Percentiles rank a stretch among this genome's conserved stretches.
Evolutionary conservation across 257 asterid genomes (phyloP).

Genomic region (Jaltomata sinuosa): DNA sequence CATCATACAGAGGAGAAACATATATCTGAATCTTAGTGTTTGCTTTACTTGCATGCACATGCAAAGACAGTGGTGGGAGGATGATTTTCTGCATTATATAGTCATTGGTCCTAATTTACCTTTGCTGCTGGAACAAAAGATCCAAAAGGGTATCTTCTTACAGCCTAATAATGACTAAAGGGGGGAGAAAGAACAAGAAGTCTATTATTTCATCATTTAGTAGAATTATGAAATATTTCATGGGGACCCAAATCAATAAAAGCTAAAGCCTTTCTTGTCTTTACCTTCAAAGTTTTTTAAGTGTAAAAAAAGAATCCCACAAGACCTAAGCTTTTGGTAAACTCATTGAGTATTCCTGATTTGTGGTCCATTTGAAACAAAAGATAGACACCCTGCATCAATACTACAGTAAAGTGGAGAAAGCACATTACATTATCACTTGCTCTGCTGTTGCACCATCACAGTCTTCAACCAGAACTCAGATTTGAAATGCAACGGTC

Average conservation of each 20-base stretch:
- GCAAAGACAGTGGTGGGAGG: not conserved
- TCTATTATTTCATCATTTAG: not conserved
- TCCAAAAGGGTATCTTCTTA: not conserved
- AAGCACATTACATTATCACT: not conserved
- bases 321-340: not conserved
- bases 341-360: not conserved
- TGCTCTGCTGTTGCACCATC: not conserved
- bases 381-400: not conserved
- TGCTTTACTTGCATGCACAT: not conserved
- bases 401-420: not conserved
- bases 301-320: not conserved
- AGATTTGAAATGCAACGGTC: not conserved
- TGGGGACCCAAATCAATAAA: not conserved
- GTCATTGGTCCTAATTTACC: not conserved
- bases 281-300: not conserved
- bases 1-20: not conserved
- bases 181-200: not conserved
- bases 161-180: constrained; percentile 4
- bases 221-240: not conserved
- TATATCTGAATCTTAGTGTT: not conserved
- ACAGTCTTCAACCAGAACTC: not conserved
- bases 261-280: not conserved
- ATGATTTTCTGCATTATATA: not conserved
- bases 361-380: not conserved
- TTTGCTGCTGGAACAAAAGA: not conserved